Evolutionary conservation across 495 filamentous ascomycete species (phyloP), one percentile per base, ranked within the genome.

Genomic region (Sporormia fimetaria): DNA sequence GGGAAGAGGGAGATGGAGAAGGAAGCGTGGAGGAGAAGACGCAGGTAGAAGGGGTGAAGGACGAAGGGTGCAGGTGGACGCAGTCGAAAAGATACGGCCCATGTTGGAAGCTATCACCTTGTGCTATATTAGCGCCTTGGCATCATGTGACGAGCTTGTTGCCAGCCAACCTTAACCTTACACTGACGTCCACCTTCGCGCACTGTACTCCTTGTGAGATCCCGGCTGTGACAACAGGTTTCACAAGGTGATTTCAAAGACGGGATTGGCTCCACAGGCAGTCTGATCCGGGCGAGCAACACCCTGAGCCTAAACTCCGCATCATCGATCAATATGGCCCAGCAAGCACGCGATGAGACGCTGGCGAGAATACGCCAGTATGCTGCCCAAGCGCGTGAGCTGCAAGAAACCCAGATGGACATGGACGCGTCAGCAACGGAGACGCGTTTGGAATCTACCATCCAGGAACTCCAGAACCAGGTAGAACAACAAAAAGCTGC

Each of bases 401-500:
- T 44, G 15, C 49, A 46, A 12, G 45, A 51, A n/a, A 23, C 35
- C 14, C 30, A 27, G 20, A 56, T 57, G 56, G 47, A 49, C 20
- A 6, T 46, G 6, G 50, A 56, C 47, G 42, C 42, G 33, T 42
- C 47, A 10, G 22, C 16, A 12, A 41, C 45, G 10, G 59, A 65
- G 22, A 56, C 64, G 21, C 73, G 73, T 51, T 57, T 90, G 11
- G 75, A 81, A 37, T 66, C 67, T 5, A 83, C 81, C 1, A 34
- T 87, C 23, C 64, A 67, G 43, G 70, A 74, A 40, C 70, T 87
- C 2, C 73, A 80, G 57, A 66, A 65, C 16, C 71, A 68, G 55
- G 75, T 86, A 15, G 69, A 64, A 37, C 71, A 78, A 47, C 75
- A 82, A 43, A 73, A 82, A 56, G 67, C 70, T 49, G 69, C 70